Base-by-base conservation (phyloP, 495 filamentous ascomycete species). In the Penicillium steckii region DNA sequence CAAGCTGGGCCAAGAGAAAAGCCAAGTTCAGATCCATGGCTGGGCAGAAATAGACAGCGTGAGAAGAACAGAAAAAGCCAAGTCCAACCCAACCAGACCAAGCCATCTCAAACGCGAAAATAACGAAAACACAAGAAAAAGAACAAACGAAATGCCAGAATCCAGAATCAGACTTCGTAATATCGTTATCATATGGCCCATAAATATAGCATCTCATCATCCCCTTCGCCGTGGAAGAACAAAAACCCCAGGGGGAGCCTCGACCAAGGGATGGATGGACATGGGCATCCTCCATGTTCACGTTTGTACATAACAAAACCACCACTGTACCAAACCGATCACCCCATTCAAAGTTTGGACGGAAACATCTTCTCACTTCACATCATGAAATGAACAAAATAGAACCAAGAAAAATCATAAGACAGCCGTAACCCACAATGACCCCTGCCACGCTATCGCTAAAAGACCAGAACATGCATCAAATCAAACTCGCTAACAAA, bases 391-490 rank as follows among this genome's bases (percentile, higher is more conserved):
- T 40, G 42, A 46, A 43, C 40, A 51, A 55, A 30, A 51, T 27
- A 43, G 26, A 33, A 57, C 41, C 50, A 61, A 53, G 25, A 29
- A 23, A 50, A 50, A 55, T 35, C 24, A 25, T n/a, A 52, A 50
- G 38, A 37, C 33, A 37, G 18, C 33, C 33, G 18, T 37, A 33
- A 32, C 21, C 30, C n/a, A 37, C 53, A 50, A 55, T 59, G 53
- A 52, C 43, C 26, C 23, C 43, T 45, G 22, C 23, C 43, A 27
- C 43, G 56, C 38, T 57, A 56, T 47, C 44, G 51, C 59, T 41
- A 52, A 56, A 55, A 60, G 33, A 66, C 57, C 48, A 52, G 60
- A 54, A 59, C 50, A 61, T 48, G 62, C 63, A 63, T 7, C n/a
- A 35, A 35, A 8, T 15, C 13, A 37, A 35, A 37, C 15, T 37